phyloP scores from a whole-genome alignment of 768 basidiomycete genomes.

The Xerocomus potaroensis region DNA sequence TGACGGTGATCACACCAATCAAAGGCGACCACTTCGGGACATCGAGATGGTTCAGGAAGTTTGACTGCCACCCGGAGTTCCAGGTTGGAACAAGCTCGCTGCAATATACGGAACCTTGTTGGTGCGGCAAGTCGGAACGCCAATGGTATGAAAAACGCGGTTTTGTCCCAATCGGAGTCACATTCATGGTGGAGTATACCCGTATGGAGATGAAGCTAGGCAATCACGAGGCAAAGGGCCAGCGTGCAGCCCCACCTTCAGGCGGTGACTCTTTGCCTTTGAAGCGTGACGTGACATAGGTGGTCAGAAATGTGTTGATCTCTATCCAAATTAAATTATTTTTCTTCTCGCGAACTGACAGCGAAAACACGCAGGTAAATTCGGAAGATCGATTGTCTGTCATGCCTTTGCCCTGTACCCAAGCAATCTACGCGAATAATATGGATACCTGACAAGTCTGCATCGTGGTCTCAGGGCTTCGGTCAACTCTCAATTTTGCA shows the following conservation, averaged over 20 bases:
- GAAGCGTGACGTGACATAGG: no score
- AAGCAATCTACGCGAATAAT: conserved; percentile 4
- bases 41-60: conserved; percentile 53
- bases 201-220: conserved; percentile 44
- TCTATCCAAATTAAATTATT: no score
- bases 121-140: conserved; percentile 54
- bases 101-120: conserved; percentile 38
- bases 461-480: conserved; percentile 3
- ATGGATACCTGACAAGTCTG: conserved; percentile 2
- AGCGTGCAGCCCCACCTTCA: conserved; percentile 1
- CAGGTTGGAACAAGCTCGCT: conserved; percentile 54
- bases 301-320: no score
- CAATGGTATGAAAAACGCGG: conserved; percentile 54
- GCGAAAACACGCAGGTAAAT: no score
- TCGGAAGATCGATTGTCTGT: conserved; percentile 1
- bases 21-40: conserved; percentile 2
- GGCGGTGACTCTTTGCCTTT: neutral
- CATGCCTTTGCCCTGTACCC: conserved; percentile 17
- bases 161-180: conserved; percentile 44
- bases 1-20: neutral
- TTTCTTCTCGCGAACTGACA: no score
- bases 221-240: neutral
- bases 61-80: conserved; percentile 49
- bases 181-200: conserved; percentile 51
- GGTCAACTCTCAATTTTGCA: neutral